A percentile compares a stretch with the other conserved stretches of the same genome.
Conservation (phyloP, 495 filamentous ascomycete genomes). For the Neurospora sp. region DNA sequence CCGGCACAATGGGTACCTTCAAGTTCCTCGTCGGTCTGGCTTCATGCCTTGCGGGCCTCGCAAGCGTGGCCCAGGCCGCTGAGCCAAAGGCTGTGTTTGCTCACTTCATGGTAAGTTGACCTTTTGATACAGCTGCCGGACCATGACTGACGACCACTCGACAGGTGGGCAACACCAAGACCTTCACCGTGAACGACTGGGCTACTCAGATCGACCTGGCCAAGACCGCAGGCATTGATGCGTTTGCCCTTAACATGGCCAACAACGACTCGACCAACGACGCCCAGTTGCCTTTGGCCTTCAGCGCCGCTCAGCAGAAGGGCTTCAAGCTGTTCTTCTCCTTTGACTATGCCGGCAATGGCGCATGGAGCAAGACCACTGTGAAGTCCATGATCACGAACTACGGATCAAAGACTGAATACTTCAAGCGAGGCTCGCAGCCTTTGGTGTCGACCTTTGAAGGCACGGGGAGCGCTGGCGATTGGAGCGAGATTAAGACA, state of each 20-base stretch:
- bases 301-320: conserved; percentile 17
- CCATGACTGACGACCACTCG: neutral
- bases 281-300: conserved; percentile 14
- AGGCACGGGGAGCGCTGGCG: conserved; percentile 11
- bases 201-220: conserved; percentile 25
- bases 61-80: neutral
- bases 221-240: conserved; percentile 21
- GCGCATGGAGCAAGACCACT: conserved; percentile 10
- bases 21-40: neutral
- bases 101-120: conserved; percentile 16
- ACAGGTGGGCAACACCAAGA: conserved; percentile 21
- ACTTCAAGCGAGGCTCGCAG: conserved; percentile 18
- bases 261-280: conserved; percentile 18
- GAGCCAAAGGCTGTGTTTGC: conserved; percentile 13
- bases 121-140: neutral
- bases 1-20: neutral
- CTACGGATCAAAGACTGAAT: conserved; percentile 16
- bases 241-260: conserved; percentile 30
- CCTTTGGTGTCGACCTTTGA: conserved; percentile 26
- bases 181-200: conserved; percentile 20
- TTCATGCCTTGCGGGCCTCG: neutral
- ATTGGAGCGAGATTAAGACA: conserved; percentile 19
- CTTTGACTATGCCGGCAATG: conserved; percentile 27
- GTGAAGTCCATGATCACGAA: conserved; percentile 18
- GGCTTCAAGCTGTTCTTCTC: conserved; percentile 33